Conservation (phyloP, 176 grass and related monocot species). For the Thinopyrum elongatum region DNA sequence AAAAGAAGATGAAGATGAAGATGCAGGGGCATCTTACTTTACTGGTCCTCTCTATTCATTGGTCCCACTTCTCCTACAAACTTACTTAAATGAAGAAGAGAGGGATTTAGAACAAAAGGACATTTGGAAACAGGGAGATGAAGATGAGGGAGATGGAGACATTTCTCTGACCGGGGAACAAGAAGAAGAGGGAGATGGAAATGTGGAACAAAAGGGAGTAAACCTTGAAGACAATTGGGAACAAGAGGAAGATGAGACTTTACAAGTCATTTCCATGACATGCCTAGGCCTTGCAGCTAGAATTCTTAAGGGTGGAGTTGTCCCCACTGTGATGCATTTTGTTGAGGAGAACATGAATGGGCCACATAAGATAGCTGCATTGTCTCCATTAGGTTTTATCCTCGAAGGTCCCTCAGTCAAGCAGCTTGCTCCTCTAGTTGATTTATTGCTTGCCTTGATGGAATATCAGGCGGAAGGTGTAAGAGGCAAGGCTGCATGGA, state of each 20-base stretch:
- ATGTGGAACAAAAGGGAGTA: no score
- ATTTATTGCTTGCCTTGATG: slow-evolving; percentile 81
- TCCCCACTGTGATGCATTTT: slow-evolving; percentile 81
- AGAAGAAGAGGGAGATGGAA: slow-evolving; percentile 63
- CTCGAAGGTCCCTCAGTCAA: slow-evolving; percentile 83
- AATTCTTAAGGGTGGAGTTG: slow-evolving; percentile 66
- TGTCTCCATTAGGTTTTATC: slow-evolving; percentile 90
- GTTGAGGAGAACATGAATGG: slow-evolving; percentile 70
- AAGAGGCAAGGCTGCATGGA: slow-evolving; percentile 82
- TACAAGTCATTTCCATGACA: no score
- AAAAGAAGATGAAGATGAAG: no score
- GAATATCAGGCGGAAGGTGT: slow-evolving; percentile 61
- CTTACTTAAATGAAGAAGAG: no score
- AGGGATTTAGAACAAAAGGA: no score
- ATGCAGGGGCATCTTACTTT: slow-evolving; percentile 41
- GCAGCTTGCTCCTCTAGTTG: slow-evolving; percentile 65
- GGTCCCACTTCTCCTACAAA: no score
- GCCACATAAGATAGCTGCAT: slow-evolving; percentile 58
- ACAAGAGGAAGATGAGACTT: slow-evolving; percentile 67
- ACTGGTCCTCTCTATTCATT: not conserved
- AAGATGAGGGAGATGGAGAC: no score
- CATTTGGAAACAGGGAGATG: no score
- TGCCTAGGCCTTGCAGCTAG: slow-evolving; percentile 65
- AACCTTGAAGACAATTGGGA: no score
- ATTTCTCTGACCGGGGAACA: no score